A percentile compares a stretch with the other conserved stretches of the same genome.
Conservation (phyloP, 2,329 filamentous ascomycete genomes). For the Blastomyces silverae region DNA sequence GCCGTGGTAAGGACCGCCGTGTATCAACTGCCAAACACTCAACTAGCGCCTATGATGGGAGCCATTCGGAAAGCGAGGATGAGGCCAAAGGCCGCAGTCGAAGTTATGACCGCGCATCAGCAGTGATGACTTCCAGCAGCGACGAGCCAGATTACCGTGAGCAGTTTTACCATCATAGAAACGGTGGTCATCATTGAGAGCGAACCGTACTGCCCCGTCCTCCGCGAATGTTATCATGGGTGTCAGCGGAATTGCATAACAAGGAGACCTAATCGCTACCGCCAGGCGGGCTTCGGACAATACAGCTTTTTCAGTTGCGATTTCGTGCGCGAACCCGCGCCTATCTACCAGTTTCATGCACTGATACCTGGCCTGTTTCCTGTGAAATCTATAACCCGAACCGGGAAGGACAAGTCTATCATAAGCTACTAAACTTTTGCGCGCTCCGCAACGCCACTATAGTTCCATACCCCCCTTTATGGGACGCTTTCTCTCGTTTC, state of each 20-base stretch:
- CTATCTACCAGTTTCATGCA: background rate
- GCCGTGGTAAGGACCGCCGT: constrained; percentile 71
- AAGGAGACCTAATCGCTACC: no score
- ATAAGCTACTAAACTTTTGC: background rate
- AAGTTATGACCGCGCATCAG: constrained; percentile 15
- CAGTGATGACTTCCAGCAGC: constrained; percentile 20
- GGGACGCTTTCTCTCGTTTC: background rate
- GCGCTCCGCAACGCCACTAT: background rate
- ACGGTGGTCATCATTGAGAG: constrained; percentile 3
- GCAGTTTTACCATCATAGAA: constrained; percentile 19
- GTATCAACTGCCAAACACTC: constrained; percentile 27
- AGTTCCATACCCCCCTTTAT: background rate
- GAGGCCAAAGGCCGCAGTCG: constrained; percentile 11
- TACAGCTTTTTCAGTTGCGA: no score
- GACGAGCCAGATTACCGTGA: constrained; percentile 22
- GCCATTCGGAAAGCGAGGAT: constrained; percentile 12
- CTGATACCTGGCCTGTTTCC: background rate
- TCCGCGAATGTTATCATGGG: background rate
- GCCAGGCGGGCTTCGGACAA: background rate
- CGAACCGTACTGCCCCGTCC: background rate
- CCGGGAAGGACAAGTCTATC: background rate
- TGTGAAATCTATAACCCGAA: background rate
- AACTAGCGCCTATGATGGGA: constrained; percentile 8
- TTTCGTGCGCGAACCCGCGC: background rate
- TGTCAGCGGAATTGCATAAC: background rate